Evolutionary conservation across 495 filamentous ascomycete genomes (phyloP).

Genomic region (Niebla homalea): DNA sequence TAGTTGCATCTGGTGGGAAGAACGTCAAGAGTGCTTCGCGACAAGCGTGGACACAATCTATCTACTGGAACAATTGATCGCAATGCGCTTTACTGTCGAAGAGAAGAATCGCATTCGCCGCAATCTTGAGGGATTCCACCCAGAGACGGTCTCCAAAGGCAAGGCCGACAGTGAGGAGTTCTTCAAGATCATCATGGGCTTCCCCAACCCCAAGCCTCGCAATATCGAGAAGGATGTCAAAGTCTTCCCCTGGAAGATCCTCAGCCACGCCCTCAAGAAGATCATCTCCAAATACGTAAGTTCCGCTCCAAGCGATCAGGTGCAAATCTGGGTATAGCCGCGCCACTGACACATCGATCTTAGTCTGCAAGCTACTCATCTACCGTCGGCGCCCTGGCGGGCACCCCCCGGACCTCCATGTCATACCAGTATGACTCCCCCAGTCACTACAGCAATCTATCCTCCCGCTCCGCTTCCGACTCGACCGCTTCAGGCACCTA

Average conservation of each 20-base stretch:
- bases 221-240: constrained; percentile 99
- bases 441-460: constrained; percentile 27
- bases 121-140: constrained; percentile 85
- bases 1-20: constrained; percentile 88
- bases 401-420: constrained; percentile 26
- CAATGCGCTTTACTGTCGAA: constrained; percentile 73
- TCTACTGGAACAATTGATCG: constrained; percentile 77
- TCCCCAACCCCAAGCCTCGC: constrained; percentile 82
- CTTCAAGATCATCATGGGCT: constrained; percentile 98
- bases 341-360: background rate
- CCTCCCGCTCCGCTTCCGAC: constrained; percentile 23
- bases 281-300: constrained; percentile 96
- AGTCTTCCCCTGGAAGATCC: constrained; percentile 86
- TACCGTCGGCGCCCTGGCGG: constrained; percentile 29
- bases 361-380: constrained; percentile 42
- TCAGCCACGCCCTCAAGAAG: constrained; percentile 76
- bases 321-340: background rate
- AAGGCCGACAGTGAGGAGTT: constrained; percentile 88
- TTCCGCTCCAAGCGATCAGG: constrained; percentile 12
- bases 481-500: constrained; percentile 13
- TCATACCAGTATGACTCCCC: constrained; percentile 30
- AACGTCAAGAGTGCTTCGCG: constrained; percentile 76
- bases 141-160: constrained; percentile 80
- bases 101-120: constrained; percentile 96
- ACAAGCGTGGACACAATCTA: constrained; percentile 95